Evolutionary conservation across 495 filamentous ascomycete species (phyloP).

Genomic region (Cairneyella variabilis): DNA sequence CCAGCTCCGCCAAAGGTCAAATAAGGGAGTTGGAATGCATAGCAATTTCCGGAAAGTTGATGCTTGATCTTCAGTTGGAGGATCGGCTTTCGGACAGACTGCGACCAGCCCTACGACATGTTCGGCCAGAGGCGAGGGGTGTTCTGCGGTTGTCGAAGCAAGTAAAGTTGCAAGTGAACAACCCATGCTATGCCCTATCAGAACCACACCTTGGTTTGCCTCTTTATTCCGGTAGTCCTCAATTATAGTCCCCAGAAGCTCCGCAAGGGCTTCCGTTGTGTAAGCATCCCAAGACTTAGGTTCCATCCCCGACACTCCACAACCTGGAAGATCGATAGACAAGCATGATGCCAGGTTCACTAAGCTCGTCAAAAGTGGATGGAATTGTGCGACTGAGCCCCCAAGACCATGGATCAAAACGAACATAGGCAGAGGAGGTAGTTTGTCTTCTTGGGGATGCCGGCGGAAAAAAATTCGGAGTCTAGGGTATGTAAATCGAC

Average conservation of each 20-base stretch:
- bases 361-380: slow-evolving; percentile 74
- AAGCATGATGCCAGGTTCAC: slow-evolving; percentile 85
- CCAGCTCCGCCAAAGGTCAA: slow-evolving; percentile 75
- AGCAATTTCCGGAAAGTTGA: slow-evolving; percentile 52
- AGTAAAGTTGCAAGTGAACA: slow-evolving; percentile 73
- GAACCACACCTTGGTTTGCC: slow-evolving; percentile 67
- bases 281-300: slow-evolving; percentile 76
- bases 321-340: slow-evolving; percentile 86
- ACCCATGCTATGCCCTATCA: slow-evolving; percentile 88
- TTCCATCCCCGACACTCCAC: slow-evolving; percentile 70
- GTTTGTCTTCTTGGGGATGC: slow-evolving; percentile 74
- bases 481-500: slow-evolving; percentile 63
- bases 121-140: slow-evolving; percentile 42
- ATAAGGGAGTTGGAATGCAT: slow-evolving; percentile 63
- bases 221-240: slow-evolving; percentile 61
- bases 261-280: slow-evolving; percentile 66
- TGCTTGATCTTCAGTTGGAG: slow-evolving; percentile 51
- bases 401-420: slow-evolving; percentile 93
- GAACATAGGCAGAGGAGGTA: slow-evolving; percentile 77
- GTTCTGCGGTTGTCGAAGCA: slow-evolving; percentile 51
- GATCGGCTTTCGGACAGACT: slow-evolving; percentile 69
- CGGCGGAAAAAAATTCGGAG: slow-evolving; percentile 80
- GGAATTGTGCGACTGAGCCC: slow-evolving; percentile 84
- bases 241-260: slow-evolving; percentile 70
- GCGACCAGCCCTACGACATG: slow-evolving; percentile 73